Conservation (phyloP, 192 early-diverging fungal genomes). For the Rhizoclosmatium globosum region DNA sequence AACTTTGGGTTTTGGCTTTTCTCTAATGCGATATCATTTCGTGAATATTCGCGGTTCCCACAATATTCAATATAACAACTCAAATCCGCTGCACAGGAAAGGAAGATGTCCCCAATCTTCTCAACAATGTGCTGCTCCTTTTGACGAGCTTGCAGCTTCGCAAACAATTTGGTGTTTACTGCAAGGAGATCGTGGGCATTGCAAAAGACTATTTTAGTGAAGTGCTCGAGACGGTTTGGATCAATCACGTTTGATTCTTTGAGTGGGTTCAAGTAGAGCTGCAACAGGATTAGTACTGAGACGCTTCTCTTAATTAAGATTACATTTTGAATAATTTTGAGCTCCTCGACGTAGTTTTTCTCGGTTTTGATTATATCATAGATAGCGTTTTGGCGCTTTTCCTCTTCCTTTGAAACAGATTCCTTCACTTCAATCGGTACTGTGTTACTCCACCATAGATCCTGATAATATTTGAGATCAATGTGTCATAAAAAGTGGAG, state of each 20-base stretch:
- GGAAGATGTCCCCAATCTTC: slow-evolving; percentile 86
- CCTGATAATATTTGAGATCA: background rate
- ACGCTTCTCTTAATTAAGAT: background rate
- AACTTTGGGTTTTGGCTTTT: slow-evolving; percentile 71
- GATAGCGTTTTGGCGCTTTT: slow-evolving; percentile 91
- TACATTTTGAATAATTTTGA: slow-evolving; percentile 79
- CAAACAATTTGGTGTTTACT: slow-evolving; percentile 48
- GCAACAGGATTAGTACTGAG: background rate
- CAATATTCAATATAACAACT: slow-evolving; percentile 88
- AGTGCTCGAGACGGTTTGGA: slow-evolving; percentile 65
- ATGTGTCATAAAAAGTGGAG: too few relatives aligned
- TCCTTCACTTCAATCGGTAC: slow-evolving; percentile 79
- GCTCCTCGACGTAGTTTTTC: slow-evolving; percentile 89
- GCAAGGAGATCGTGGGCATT: slow-evolving; percentile 48
- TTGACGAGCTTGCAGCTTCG: slow-evolving; percentile 49
- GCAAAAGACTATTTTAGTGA: slow-evolving; percentile 72
- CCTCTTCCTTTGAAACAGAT: slow-evolving; percentile 75
- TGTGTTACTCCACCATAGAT: slow-evolving; percentile 82
- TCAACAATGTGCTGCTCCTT: slow-evolving; percentile 74
- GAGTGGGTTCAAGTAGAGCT: slow-evolving; percentile 50
- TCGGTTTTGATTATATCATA: slow-evolving; percentile 93
- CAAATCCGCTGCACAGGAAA: slow-evolving; percentile 73
- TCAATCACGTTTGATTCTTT: slow-evolving; percentile 68
- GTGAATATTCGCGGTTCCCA: slow-evolving; percentile 82
- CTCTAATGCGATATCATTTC: slow-evolving; percentile 85